Conservation (phyloP, 2,329 filamentous ascomycete species). For the Diplodia mutila region DNA sequence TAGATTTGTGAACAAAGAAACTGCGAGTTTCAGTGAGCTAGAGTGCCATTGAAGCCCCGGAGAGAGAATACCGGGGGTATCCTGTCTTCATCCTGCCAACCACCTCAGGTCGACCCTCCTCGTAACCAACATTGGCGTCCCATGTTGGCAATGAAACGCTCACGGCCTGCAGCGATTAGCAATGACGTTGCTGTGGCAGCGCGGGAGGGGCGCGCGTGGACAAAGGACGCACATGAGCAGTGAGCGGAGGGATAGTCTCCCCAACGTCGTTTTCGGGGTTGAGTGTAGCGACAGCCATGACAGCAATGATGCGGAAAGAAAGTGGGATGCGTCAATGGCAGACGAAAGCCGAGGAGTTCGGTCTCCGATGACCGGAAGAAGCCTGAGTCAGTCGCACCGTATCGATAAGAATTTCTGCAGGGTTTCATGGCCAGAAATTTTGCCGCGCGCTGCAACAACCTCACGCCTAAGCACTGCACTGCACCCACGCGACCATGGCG, state of each 20-base stretch:
- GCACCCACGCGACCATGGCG: conserved; percentile 34
- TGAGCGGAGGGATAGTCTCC: conserved; percentile 44
- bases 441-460: conserved; percentile 1
- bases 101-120: conserved; percentile 91
- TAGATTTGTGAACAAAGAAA: conserved; percentile 89
- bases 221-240: conserved; percentile 43
- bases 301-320: conserved; percentile 1
- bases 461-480: background rate
- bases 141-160: conserved; percentile 96
- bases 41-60: background rate
- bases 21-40: conserved; percentile 48
- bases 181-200: conserved; percentile 7
- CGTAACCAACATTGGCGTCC: conserved; percentile 87
- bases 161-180: conserved; percentile 68
- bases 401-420: conserved; percentile 22
- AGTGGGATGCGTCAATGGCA: conserved; percentile 8
- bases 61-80: conserved; percentile 73
- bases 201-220: background rate
- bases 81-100: conserved; percentile 81
- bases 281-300: conserved; percentile 35
- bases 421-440: conserved; percentile 24
- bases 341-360: conserved; percentile 18
- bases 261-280: conserved; percentile 41
- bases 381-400: conserved; percentile 14
- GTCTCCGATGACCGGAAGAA: conserved; percentile 22